phyloP scores from a whole-genome alignment of 257 asterid species.

The Lycium barbarum region DNA sequence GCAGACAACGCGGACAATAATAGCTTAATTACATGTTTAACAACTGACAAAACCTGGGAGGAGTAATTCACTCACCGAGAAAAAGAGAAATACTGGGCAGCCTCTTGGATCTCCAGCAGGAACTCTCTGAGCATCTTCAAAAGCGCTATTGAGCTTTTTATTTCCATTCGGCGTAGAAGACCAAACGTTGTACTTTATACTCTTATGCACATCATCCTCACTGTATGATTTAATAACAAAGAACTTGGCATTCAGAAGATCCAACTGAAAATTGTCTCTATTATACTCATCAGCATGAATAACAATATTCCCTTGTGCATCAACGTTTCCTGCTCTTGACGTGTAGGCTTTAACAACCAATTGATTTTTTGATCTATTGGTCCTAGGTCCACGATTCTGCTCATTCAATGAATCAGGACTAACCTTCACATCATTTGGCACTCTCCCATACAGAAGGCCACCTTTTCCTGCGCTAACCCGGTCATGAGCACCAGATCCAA shows the following conservation, averaged over 20 bases:
- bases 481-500: constrained; percentile 45
- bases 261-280: constrained; percentile 57
- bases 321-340: constrained; percentile 68
- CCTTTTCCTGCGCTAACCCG: constrained; percentile 51
- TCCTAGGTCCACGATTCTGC: constrained; percentile 50
- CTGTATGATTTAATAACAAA: constrained; percentile 91
- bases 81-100: constrained; percentile 83
- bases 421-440: constrained; percentile 43
- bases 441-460: constrained; percentile 48
- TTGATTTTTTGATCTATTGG: constrained; percentile 51
- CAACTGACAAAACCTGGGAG: neutral
- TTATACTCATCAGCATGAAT: constrained; percentile 65
- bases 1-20: neutral
- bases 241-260: constrained; percentile 66
- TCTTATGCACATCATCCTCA: constrained; percentile 97
- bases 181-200: constrained; percentile 90
- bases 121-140: constrained; percentile 75
- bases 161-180: constrained; percentile 95
- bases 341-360: constrained; percentile 73
- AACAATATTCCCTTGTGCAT: constrained; percentile 70
- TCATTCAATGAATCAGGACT: constrained; percentile 47
- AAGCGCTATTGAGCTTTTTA: constrained; percentile 73
- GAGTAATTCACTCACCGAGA: constrained; percentile 68
- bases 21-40: neutral
- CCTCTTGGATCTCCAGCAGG: constrained; percentile 61